These are phyloP conservation scores for Cyberlindnera xishuangbannaensis DNA, from an alignment of 805 yeast genomes.

Conservation along the genomic window DNA sequence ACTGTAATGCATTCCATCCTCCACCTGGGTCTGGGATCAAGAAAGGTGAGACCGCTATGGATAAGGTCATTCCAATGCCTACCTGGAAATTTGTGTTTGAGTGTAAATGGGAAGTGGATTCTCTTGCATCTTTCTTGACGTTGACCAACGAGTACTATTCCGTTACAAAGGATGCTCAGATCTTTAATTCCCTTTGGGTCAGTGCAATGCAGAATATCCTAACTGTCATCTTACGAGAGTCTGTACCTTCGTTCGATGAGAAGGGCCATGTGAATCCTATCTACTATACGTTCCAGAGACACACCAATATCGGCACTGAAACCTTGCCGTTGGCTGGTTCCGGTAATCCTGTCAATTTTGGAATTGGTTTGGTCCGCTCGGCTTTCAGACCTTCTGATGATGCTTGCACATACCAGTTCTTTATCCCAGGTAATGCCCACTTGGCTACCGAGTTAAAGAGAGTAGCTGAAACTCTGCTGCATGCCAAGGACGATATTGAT, in stretches of 20 bases:
- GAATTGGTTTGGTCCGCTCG: slow-evolving; percentile 68
- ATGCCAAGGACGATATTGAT: slow-evolving; percentile 10
- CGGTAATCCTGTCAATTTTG: slow-evolving; percentile 76
- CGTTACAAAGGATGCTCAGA: slow-evolving; percentile 43
- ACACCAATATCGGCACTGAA: slow-evolving; percentile 73
- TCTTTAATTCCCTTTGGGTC: slow-evolving; percentile 47
- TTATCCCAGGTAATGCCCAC: slow-evolving; percentile 83
- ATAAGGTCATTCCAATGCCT: slow-evolving; percentile 63
- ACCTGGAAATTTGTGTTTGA: slow-evolving; percentile 74
- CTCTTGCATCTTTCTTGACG: slow-evolving; percentile 75
- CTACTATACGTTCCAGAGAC: slow-evolving; percentile 64
- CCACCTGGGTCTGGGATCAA: slow-evolving; percentile 45
- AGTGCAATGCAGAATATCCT: slow-evolving; percentile 49
- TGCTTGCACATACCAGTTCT: slow-evolving; percentile 72
- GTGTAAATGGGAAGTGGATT: slow-evolving; percentile 86
- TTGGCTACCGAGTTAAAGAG: slow-evolving; percentile 56
- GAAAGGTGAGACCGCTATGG: slow-evolving; percentile 48
- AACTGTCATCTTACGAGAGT: slow-evolving; percentile 51
- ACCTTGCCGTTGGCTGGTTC: slow-evolving; percentile 73
- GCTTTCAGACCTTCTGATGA: slow-evolving; percentile 90
- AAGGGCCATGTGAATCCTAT: slow-evolving; percentile 36
- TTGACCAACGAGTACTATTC: slow-evolving; percentile 65
- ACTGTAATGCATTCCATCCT: slow-evolving; percentile 91
- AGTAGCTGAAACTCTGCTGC: slow-evolving; percentile 26
- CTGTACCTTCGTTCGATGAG: slow-evolving; percentile 52